Evolutionary conservation across 2,329 filamentous ascomycete genomes (phyloP).

Genomic region (Tothia fuscella): DNA sequence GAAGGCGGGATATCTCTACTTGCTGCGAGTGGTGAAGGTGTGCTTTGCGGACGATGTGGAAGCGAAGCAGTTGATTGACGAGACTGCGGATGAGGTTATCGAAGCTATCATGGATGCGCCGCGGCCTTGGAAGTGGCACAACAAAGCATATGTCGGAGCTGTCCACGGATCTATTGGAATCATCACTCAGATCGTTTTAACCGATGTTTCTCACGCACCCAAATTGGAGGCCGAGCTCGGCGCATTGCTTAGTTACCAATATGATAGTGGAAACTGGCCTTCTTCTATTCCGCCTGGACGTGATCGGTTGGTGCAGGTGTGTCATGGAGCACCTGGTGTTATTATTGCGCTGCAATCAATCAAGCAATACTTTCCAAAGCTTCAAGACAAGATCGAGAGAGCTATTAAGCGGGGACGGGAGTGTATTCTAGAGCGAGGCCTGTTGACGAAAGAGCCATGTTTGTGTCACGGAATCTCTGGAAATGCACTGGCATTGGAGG

Average conservation of each 20-base stretch:
- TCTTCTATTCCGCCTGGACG: conserved; percentile 39
- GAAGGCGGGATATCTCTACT: conserved; percentile 54
- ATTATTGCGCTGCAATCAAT: conserved; percentile 47
- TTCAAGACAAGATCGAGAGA: conserved; percentile 41
- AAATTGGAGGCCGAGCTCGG: conserved; percentile 42
- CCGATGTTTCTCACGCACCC: conserved; percentile 42
- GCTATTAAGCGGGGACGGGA: conserved; percentile 41
- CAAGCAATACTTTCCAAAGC: conserved; percentile 41
- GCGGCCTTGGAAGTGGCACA: conserved; percentile 53
- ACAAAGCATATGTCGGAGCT: conserved; percentile 51
- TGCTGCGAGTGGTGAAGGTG: conserved; percentile 50
- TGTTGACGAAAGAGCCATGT: conserved; percentile 52
- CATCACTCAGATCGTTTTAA: conserved; percentile 55
- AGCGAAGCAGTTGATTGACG: conserved; percentile 39
- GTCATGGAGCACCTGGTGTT: conserved; percentile 55
- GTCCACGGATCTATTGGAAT: conserved; percentile 59
- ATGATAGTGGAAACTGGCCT: conserved; percentile 51
- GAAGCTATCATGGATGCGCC: conserved; percentile 45
- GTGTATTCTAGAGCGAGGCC: conserved; percentile 44
- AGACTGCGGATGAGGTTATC: conserved; percentile 44
- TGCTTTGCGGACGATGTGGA: conserved; percentile 40
- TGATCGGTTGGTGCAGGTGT: conserved; percentile 49
- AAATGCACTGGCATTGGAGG: conserved; percentile 46
- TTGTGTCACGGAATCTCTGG: conserved; percentile 55
- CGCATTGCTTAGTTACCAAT: conserved; percentile 47